Conservation (phyloP, 352 stramenopile genomes). For the Phytophthora macrochlamydospora region DNA sequence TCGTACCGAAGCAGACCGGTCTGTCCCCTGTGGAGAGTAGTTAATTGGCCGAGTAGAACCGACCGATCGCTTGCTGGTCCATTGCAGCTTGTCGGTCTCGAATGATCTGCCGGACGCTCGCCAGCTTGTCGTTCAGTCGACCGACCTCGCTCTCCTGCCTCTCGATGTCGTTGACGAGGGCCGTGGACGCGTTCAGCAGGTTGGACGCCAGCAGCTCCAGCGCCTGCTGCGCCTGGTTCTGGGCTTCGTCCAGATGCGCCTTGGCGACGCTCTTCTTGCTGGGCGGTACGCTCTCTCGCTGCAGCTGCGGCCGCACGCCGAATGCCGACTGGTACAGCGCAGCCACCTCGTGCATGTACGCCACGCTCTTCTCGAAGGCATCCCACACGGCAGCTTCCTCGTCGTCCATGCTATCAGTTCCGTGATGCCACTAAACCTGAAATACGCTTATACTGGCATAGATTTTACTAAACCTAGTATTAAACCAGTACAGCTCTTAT, state of each 20-base stretch:
- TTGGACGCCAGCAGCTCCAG: slow-evolving; percentile 68
- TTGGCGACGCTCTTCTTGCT: slow-evolving; percentile 35
- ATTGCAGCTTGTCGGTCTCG: slow-evolving; percentile 18
- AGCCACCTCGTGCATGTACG: slow-evolving; percentile 56
- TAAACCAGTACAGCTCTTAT: too few species aligned
- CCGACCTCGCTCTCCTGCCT: slow-evolving; percentile 35
- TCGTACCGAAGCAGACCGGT: too few species aligned
- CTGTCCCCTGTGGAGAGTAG: background rate
- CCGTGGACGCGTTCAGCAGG: slow-evolving; percentile 50
- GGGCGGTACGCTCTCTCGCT: background rate
- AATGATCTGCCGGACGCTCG: slow-evolving; percentile 16
- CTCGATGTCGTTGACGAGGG: slow-evolving; percentile 44
- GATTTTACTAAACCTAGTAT: too few species aligned
- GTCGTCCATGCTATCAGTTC: slow-evolving; percentile 5
- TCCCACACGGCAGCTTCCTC: slow-evolving; percentile 41
- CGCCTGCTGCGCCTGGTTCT: slow-evolving; percentile 52
- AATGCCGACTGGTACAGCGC: slow-evolving; percentile 61
- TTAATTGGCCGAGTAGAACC: slow-evolving; percentile 12
- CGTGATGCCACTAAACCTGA: too few species aligned
- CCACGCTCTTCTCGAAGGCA: slow-evolving; percentile 59
- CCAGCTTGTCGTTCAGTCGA: slow-evolving; percentile 13
- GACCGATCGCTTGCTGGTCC: slow-evolving; percentile 14
- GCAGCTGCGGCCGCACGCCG: background rate
- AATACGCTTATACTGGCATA: too few species aligned
- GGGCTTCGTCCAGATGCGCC: slow-evolving; percentile 47